Percentiles rank a stretch among this genome's conserved stretches.
phyloP scores from a whole-genome alignment of 768 basidiomycete genomes.

The Kwoniella mangroviensis region DNA sequence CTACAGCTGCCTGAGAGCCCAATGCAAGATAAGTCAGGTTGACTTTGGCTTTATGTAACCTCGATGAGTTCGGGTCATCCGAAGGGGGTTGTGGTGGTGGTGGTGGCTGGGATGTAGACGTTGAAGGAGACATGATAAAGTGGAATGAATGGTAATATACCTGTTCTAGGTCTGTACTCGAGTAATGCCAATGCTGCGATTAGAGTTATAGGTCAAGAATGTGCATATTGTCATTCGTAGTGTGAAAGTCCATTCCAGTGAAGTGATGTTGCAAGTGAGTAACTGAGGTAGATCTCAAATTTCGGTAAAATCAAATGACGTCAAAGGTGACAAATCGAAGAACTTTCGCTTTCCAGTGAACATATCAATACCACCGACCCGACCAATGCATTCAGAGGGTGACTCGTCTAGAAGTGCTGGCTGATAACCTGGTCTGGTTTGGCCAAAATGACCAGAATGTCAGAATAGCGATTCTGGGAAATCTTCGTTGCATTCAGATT shows the following conservation, averaged over 20 bases:
- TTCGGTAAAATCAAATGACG: no score
- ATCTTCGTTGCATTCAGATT: neutral
- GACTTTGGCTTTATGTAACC: constrained; percentile 30
- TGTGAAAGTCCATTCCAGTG: no score
- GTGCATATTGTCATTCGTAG: neutral
- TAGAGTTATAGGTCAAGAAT: neutral
- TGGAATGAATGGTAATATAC: neutral
- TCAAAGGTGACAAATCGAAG: no score
- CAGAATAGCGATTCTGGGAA: neutral
- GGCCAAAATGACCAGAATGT: neutral
- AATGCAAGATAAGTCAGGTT: constrained; percentile 46
- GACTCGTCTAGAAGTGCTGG: no score
- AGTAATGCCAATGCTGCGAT: no score
- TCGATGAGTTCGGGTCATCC: constrained; percentile 10
- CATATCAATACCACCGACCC: no score
- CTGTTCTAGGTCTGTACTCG: no score
- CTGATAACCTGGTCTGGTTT: no score
- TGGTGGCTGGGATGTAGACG: neutral
- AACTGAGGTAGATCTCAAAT: no score
- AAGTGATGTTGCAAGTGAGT: no score
- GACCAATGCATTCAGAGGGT: no score
- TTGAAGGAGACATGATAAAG: constrained; percentile 2
- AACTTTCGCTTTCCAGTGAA: no score
- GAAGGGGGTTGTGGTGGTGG: constrained; percentile 7
- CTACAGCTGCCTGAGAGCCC: constrained; percentile 36